phyloP scores from a whole-genome alignment of 768 basidiomycete genomes.

The Trametes cubensis region DNA sequence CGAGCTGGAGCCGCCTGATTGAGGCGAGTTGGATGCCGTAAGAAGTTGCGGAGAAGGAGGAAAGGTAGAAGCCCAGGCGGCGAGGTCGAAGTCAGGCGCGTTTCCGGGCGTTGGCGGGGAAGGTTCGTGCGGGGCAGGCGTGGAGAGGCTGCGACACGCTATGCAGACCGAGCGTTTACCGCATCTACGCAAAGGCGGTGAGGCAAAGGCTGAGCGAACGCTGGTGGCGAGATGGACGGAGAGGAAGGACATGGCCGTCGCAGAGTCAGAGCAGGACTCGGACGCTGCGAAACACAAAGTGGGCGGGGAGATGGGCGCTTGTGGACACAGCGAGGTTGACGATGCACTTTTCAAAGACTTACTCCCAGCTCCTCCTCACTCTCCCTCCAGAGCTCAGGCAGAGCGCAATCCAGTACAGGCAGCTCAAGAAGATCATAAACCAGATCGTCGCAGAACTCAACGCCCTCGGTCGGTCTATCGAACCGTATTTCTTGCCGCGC shows the following conservation, averaged over 20 bases:
- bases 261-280: neutral
- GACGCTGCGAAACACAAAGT: neutral
- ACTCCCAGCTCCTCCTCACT: slow-evolving; percentile 58
- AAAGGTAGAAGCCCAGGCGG: neutral
- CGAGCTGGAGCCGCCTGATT: neutral
- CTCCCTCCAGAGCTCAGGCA: slow-evolving; percentile 78
- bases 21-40: neutral
- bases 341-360: slow-evolving; percentile 80
- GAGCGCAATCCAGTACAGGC: slow-evolving; percentile 83
- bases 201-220: neutral
- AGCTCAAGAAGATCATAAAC: slow-evolving; percentile 93
- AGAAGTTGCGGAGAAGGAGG: neutral
- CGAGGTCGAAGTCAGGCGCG: neutral
- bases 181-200: neutral
- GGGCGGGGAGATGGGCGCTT: slow-evolving; percentile 6
- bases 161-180: too few relatives aligned
- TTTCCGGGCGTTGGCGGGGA: neutral
- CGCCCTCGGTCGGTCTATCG: slow-evolving; percentile 47
- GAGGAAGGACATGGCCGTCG: neutral
- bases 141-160: neutral
- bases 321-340: neutral
- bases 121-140: neutral
- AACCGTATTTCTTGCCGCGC: neutral
- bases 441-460: slow-evolving; percentile 78
- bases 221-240: slow-evolving; percentile 1